A percentile compares a stretch with the other conserved stretches of the same genome.
These are phyloP conservation scores for Mortierella sp. DNA, from an alignment of 371 early-diverging fungal species.

Conservation along the genomic window DNA sequence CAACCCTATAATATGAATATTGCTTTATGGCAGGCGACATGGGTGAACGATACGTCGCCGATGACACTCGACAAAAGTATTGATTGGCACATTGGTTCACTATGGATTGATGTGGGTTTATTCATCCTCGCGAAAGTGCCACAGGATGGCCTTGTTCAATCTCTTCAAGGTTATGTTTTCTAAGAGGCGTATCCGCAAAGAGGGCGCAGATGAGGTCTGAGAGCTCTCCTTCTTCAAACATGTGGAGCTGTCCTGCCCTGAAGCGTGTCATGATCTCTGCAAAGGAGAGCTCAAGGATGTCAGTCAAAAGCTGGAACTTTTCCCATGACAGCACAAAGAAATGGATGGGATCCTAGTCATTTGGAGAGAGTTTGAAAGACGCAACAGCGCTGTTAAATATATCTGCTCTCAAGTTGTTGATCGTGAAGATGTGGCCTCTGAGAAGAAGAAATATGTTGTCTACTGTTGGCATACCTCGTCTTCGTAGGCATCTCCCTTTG, in stretches of 20 bases:
- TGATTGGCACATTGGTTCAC: no score
- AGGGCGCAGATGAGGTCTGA: constrained; percentile 70
- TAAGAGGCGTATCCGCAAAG: constrained; percentile 79
- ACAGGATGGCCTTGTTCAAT: constrained; percentile 61
- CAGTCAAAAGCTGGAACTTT: constrained; percentile 70
- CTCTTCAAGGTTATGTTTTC: constrained; percentile 73
- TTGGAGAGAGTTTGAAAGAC: neutral
- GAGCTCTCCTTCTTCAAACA: constrained; percentile 72
- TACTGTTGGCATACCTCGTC: constrained; percentile 35
- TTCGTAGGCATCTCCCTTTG: constrained; percentile 48
- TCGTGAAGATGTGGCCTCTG: neutral
- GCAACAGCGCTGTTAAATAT: no score
- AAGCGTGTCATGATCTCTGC: constrained; percentile 78
- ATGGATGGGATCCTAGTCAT: constrained; percentile 52
- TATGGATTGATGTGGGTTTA: no score
- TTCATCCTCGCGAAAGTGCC: constrained; percentile 6
- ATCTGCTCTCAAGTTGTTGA: no score
- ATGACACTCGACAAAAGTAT: no score
- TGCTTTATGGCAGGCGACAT: no score
- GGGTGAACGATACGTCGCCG: no score
- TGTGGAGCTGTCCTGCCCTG: constrained; percentile 65
- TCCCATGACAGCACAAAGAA: constrained; percentile 64
- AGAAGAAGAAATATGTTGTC: neutral
- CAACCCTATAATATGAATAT: no score
- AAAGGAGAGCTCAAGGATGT: constrained; percentile 76